Conservation (phyloP, 305 asterid genomes). For the Stenogyne calaminthoides region DNA sequence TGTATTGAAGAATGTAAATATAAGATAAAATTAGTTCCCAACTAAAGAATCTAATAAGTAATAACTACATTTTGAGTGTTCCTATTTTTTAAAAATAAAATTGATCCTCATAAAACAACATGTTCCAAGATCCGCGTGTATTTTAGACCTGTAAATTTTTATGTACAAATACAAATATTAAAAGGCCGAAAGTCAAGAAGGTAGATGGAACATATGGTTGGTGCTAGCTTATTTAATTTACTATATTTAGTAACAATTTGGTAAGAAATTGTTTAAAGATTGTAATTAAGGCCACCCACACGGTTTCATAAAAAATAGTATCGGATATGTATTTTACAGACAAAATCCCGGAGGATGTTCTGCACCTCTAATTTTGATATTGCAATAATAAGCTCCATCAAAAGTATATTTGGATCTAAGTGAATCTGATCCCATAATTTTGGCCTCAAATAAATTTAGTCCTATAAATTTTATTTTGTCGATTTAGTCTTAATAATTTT, state of each 20-base stretch:
- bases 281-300: not conserved
- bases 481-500: too few relatives aligned
- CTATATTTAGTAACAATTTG: not conserved
- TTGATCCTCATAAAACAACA: not conserved
- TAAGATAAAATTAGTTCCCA: too few relatives aligned
- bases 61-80: too few relatives aligned
- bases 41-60: not conserved
- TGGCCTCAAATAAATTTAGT: too few relatives aligned
- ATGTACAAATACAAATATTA: not conserved
- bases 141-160: not conserved
- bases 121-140: not conserved
- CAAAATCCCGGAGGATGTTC: constrained; percentile 8
- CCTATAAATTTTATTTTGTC: too few relatives aligned
- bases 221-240: not conserved
- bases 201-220: not conserved
- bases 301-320: not conserved
- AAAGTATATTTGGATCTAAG: not conserved
- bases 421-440: too few relatives aligned
- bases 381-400: too few relatives aligned
- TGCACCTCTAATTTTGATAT: not conserved
- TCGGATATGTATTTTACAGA: not conserved
- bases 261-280: not conserved
- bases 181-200: not conserved
- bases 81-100: too few relatives aligned
- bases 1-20: too few relatives aligned